phyloP scores from a whole-genome alignment of 2,329 filamentous ascomycete genomes.

The Monosporascus sp. region DNA sequence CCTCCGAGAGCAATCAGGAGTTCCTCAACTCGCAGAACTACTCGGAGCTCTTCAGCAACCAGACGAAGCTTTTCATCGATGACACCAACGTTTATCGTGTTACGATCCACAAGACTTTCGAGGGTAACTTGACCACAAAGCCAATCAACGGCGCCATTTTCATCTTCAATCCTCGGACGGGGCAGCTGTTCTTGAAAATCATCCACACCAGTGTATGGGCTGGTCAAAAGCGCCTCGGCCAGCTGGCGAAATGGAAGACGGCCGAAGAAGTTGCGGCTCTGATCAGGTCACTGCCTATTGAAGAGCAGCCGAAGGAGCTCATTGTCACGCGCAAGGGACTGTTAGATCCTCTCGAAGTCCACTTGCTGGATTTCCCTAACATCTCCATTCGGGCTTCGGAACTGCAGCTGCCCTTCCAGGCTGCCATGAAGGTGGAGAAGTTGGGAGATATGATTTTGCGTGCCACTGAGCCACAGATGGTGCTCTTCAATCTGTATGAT shows the following conservation, averaged over 20 bases:
- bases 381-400: constrained; percentile 98
- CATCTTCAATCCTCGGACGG: constrained; percentile 99
- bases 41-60: constrained; percentile 97
- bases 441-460: constrained; percentile 97
- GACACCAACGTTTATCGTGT: constrained; percentile 99
- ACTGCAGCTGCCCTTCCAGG: constrained; percentile 95
- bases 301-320: constrained; percentile 97
- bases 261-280: constrained; percentile 98
- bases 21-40: constrained; percentile 99
- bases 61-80: constrained; percentile 97
- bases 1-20: constrained; percentile 97
- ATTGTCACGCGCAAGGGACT: constrained; percentile 98
- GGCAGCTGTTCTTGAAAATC: constrained; percentile 97
- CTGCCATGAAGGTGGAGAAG: constrained; percentile 99
- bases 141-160: constrained; percentile 99
- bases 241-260: constrained; percentile 98
- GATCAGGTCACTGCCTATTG: constrained; percentile 89
- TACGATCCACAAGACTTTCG: constrained; percentile 99
- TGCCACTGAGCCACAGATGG: constrained; percentile 99
- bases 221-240: constrained; percentile 96
- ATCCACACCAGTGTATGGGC: constrained; percentile 99
- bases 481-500: constrained; percentile 97
- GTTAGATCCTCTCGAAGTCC: constrained; percentile 92
- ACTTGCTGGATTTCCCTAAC: constrained; percentile 96
- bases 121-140: constrained; percentile 97